These are phyloP conservation scores for Rosa lucieae DNA, from an alignment of 306 rosid genomes.

Conservation along the genomic window DNA sequence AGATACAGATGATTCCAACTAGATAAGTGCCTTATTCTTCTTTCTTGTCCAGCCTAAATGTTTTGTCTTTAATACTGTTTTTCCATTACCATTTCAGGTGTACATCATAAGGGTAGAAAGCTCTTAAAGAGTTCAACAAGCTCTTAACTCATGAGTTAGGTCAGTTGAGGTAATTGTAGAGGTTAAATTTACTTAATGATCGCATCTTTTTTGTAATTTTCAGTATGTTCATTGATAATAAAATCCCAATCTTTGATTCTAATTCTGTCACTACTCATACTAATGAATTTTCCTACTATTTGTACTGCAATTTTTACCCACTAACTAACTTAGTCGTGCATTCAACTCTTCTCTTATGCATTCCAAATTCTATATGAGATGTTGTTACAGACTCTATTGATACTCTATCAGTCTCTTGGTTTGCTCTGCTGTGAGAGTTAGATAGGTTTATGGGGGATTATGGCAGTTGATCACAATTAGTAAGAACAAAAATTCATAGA, in stretches of 20 bases:
- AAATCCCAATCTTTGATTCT: not conserved
- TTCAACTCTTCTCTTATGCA: not conserved
- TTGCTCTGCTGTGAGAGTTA: not conserved
- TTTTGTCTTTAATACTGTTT: not conserved
- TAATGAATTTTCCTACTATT: not conserved
- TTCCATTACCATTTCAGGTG: constrained; percentile 44
- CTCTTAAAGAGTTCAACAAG: constrained; percentile 26
- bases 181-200: not conserved
- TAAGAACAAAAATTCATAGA: not conserved
- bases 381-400: not conserved
- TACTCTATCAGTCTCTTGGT: not conserved
- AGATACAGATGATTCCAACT: no score
- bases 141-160: constrained; percentile 13
- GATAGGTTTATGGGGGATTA: not conserved
- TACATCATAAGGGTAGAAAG: constrained; percentile 55
- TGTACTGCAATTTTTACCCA: not conserved
- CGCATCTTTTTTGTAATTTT: not conserved
- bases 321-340: not conserved
- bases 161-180: constrained; percentile 30
- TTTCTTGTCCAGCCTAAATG: not conserved
- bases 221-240: not conserved
- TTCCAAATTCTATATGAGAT: not conserved
- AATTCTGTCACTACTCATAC: not conserved
- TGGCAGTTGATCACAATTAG: not conserved
- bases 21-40: not conserved